Evolutionary conservation across 1,284 basidiomycete genomes (phyloP).

Genomic region (Meripilus lineatus): DNA sequence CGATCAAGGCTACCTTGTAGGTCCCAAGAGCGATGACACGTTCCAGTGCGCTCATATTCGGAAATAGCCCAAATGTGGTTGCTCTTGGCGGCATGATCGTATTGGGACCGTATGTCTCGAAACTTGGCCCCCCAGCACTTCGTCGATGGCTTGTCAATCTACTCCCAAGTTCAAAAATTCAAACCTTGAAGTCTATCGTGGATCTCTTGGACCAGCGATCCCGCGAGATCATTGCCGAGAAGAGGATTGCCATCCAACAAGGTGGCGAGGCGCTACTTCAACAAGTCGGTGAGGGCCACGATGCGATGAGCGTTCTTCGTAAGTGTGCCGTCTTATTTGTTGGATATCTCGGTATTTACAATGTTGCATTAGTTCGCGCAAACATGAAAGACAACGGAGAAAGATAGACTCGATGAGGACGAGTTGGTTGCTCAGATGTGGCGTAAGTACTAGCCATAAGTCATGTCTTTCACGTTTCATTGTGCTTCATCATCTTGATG

Average conservation of each 20-base stretch:
- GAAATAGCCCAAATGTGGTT: too few relatives aligned
- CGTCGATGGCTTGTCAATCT: not conserved
- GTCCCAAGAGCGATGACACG: too few relatives aligned
- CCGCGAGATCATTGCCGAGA: constrained; percentile 29
- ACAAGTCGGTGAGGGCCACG: constrained; percentile 36
- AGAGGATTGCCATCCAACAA: constrained; percentile 20
- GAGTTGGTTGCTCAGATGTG: constrained; percentile 30
- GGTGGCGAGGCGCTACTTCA: constrained; percentile 17
- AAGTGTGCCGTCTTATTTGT: constrained; percentile 16
- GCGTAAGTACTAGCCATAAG: constrained; percentile 22
- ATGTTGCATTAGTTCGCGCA: constrained; percentile 17
- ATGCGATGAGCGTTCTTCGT: constrained; percentile 42
- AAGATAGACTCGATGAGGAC: constrained; percentile 27
- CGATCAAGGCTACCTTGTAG: too few relatives aligned
- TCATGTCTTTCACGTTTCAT: too few relatives aligned
- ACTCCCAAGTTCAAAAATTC: not conserved
- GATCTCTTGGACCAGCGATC: constrained; percentile 32
- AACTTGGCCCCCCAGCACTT: not conserved
- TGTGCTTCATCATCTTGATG: too few relatives aligned
- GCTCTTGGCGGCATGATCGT: too few relatives aligned
- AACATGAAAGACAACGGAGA: constrained; percentile 15
- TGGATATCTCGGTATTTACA: not conserved
- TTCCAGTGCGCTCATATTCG: too few relatives aligned
- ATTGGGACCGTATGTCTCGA: too few relatives aligned
- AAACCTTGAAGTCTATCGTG: constrained; percentile 21